A percentile compares a stretch with the other conserved stretches of the same genome.
phyloP scores from a whole-genome alignment of 352 stramenopile species.

The Phytophthora macrochlamydospora region DNA sequence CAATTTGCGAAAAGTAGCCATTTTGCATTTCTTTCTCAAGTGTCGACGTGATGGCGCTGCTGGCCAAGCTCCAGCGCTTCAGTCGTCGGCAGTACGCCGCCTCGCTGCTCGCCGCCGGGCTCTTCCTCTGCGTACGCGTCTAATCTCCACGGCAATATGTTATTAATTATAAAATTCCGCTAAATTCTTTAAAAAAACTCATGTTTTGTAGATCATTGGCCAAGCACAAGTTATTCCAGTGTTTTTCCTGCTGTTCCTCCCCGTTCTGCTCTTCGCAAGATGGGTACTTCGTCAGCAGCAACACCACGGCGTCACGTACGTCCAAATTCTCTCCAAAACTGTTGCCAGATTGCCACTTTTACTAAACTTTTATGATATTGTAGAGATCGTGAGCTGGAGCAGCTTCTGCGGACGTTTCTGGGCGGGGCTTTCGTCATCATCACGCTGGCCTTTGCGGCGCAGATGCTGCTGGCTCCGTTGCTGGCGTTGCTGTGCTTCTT shows the following conservation, averaged over 20 bases:
- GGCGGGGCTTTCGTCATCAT: slow-evolving; percentile 51
- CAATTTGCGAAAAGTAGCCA: background rate
- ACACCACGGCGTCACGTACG: slow-evolving; percentile 58
- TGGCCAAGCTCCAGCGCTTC: slow-evolving; percentile 41
- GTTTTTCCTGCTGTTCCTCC: slow-evolving; percentile 34
- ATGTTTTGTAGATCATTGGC: slow-evolving; percentile 32
- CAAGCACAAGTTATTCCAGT: slow-evolving; percentile 30
- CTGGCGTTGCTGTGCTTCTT: slow-evolving; percentile 59
- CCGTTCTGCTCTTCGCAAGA: slow-evolving; percentile 38
- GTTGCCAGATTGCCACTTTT: slow-evolving; percentile 1
- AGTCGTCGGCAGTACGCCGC: slow-evolving; percentile 28
- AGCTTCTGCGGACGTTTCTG: slow-evolving; percentile 62
- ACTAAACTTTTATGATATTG: slow-evolving; percentile 3
- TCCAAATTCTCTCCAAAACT: background rate
- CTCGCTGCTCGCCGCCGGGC: slow-evolving; percentile 11
- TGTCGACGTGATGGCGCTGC: slow-evolving; percentile 28
- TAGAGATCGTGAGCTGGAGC: slow-evolving; percentile 66
- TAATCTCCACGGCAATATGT: background rate
- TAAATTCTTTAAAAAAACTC: background rate
- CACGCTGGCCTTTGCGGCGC: slow-evolving; percentile 43
- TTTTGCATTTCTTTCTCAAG: background rate
- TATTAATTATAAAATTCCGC: background rate
- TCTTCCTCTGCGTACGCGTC: slow-evolving; percentile 33
- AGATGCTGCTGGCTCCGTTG: slow-evolving; percentile 47
- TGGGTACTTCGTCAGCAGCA: slow-evolving; percentile 50